phyloP scores from a whole-genome alignment of 257 asterid species.

The Perilla frutescens region DNA sequence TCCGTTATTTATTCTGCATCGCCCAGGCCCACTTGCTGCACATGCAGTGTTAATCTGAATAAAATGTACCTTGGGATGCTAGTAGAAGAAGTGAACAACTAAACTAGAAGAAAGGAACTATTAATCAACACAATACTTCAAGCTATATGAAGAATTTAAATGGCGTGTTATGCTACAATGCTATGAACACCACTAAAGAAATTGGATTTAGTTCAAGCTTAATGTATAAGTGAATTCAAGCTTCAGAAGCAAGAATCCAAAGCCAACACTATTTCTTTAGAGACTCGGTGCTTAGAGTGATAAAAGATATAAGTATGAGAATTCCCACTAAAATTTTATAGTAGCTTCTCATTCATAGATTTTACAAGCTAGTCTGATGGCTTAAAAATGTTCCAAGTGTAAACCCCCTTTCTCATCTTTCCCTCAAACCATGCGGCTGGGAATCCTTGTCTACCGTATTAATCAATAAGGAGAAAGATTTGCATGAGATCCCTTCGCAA shows the following conservation, averaged over 20 bases:
- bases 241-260: neutral
- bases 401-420: neutral
- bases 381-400: neutral
- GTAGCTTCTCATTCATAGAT: neutral
- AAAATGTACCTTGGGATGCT: slow-evolving; percentile 22
- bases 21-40: slow-evolving; percentile 66
- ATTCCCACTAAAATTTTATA: neutral
- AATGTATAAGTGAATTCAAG: neutral
- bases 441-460: no score
- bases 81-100: slow-evolving; percentile 1
- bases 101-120: slow-evolving; percentile 7
- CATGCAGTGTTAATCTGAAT: slow-evolving; percentile 18
- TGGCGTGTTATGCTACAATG: neutral
- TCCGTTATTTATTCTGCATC: slow-evolving; percentile 83
- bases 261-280: no score
- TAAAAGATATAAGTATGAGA: neutral
- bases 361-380: no score
- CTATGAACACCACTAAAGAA: neutral
- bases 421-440: no score
- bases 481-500: no score
- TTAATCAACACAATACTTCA: neutral
- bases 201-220: neutral
- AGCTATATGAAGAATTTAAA: neutral
- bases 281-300: no score
- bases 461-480: no score